Evolutionary conservation across 2,329 filamentous ascomycete genomes (phyloP).

Genomic region (Shiraia sp.): DNA sequence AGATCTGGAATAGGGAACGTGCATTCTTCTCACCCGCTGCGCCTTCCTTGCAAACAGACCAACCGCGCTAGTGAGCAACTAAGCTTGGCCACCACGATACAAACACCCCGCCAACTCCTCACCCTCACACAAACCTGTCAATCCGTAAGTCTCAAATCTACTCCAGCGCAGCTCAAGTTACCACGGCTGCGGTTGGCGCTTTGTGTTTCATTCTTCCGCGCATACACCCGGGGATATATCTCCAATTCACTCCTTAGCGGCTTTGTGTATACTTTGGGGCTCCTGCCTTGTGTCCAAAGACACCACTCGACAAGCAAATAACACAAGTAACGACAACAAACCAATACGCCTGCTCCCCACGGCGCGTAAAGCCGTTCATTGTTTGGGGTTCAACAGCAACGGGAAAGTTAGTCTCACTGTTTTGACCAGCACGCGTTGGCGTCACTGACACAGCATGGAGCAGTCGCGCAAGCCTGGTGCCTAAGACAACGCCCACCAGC

Average conservation of each 20-base stretch:
- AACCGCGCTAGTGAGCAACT: conserved; percentile 16
- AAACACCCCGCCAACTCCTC: conserved; percentile 19
- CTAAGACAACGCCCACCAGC: neutral
- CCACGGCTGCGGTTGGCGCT: conserved; percentile 8
- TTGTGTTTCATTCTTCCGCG: conserved; percentile 24
- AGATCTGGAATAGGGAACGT: conserved; percentile 12
- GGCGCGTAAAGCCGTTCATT: too few species aligned
- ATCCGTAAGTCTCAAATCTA: conserved; percentile 17
- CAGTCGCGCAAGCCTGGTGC: too few species aligned
- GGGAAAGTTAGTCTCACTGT: neutral
- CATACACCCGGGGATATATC: conserved; percentile 28
- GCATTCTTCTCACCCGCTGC: conserved; percentile 21
- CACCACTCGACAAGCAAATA: conserved; percentile 11
- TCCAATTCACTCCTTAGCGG: conserved; percentile 42
- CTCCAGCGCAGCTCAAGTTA: conserved; percentile 10
- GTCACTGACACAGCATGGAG: conserved; percentile 6
- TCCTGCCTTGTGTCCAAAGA: conserved; percentile 21
- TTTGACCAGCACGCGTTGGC: neutral
- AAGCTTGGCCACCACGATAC: conserved; percentile 26
- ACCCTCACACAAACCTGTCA: conserved; percentile 6
- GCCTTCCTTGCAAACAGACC: conserved; percentile 24
- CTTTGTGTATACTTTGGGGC: conserved; percentile 23
- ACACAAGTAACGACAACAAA: conserved; percentile 7
- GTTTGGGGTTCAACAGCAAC: neutral
- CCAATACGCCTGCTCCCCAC: neutral